A percentile compares a stretch with the other conserved stretches of the same genome.
Conservation (phyloP, 139 green algal genomes). For the Medakamo hakoo region DNA sequence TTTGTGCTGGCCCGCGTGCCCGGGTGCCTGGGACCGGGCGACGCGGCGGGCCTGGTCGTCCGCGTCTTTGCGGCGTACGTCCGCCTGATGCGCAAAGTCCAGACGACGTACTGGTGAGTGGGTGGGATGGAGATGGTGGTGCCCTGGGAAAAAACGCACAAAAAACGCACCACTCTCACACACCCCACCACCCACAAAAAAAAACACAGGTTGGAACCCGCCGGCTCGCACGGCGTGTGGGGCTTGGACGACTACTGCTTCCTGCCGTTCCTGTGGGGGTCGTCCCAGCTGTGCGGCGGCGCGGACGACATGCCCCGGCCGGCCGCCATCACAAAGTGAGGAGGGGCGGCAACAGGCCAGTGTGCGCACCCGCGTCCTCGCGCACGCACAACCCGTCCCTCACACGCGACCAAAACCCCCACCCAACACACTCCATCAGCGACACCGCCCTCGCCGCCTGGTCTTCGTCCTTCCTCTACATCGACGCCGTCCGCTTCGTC, state of each 20-base stretch:
- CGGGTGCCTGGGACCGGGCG: constrained; percentile 41
- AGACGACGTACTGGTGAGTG: constrained; percentile 93
- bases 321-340: too few species aligned
- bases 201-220: constrained; percentile 89
- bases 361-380: too few species aligned
- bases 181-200: too few species aligned
- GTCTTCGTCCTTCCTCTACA: constrained; percentile 72
- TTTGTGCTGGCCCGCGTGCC: constrained; percentile 77
- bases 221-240: constrained; percentile 90
- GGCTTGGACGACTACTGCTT: constrained; percentile 98
- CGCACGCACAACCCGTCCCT: too few species aligned
- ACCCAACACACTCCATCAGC: too few species aligned
- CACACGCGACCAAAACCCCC: too few species aligned
- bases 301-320: neutral
- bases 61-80: constrained; percentile 64
- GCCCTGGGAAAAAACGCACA: too few species aligned
- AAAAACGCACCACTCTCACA: too few species aligned
- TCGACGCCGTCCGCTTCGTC: constrained; percentile 62
- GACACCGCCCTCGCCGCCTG: constrained; percentile 38
- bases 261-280: constrained; percentile 87
- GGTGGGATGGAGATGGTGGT: too few species aligned
- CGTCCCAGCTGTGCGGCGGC: constrained; percentile 30
- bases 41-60: constrained; percentile 19
- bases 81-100: constrained; percentile 73
- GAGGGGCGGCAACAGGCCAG: too few species aligned